A percentile compares a stretch with the other conserved stretches of the same genome.
These are phyloP conservation scores for Paracamarosporium sp. DNA, from an alignment of 2,329 filamentous ascomycete species.

Conservation along the genomic window DNA sequence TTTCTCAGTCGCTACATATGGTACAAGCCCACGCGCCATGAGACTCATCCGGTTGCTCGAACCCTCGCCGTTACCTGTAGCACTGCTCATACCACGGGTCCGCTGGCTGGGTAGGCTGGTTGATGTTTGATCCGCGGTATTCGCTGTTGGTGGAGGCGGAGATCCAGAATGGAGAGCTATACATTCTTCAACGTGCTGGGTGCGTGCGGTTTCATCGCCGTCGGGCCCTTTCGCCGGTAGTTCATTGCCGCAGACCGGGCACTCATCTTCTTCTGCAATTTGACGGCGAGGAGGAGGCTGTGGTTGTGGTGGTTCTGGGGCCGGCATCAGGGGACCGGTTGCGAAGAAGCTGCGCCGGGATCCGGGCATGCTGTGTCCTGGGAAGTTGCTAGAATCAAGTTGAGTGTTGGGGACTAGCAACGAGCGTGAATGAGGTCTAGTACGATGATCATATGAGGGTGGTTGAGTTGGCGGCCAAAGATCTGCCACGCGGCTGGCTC, in stretches of 20 bases:
- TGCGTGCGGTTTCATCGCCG: slow-evolving; percentile 49
- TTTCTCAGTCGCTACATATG: slow-evolving; percentile 68
- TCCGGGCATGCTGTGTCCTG: slow-evolving; percentile 17
- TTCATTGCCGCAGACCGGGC: slow-evolving; percentile 76
- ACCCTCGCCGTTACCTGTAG: slow-evolving; percentile 29
- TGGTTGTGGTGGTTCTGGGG: slow-evolving; percentile 11
- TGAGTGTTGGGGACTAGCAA: slow-evolving; percentile 10
- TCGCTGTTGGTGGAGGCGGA: slow-evolving; percentile 20
- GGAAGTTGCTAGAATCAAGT: slow-evolving; percentile 17
- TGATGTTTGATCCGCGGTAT: slow-evolving; percentile 28
- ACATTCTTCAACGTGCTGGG: slow-evolving; percentile 54
- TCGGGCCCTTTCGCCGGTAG: slow-evolving; percentile 61
- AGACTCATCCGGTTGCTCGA: slow-evolving; percentile 32
- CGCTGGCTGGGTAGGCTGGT: slow-evolving; percentile 36
- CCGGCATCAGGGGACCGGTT: slow-evolving; percentile 5
- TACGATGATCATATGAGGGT: slow-evolving; percentile 13
- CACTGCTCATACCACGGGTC: slow-evolving; percentile 42
- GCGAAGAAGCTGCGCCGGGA: slow-evolving; percentile 23
- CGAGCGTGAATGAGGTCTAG: slow-evolving; percentile 18
- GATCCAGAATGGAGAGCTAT: slow-evolving; percentile 42
- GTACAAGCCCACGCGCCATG: slow-evolving; percentile 51
- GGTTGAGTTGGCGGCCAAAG: slow-evolving; percentile 30
- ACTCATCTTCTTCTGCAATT: slow-evolving; percentile 75
- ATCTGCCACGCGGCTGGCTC: slow-evolving; percentile 26
- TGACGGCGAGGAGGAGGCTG: slow-evolving; percentile 33